Percentiles rank a stretch among this genome's conserved stretches.
phyloP scores from a whole-genome alignment of 192 early-diverging fungal species.

The Mortierella antarctica region DNA sequence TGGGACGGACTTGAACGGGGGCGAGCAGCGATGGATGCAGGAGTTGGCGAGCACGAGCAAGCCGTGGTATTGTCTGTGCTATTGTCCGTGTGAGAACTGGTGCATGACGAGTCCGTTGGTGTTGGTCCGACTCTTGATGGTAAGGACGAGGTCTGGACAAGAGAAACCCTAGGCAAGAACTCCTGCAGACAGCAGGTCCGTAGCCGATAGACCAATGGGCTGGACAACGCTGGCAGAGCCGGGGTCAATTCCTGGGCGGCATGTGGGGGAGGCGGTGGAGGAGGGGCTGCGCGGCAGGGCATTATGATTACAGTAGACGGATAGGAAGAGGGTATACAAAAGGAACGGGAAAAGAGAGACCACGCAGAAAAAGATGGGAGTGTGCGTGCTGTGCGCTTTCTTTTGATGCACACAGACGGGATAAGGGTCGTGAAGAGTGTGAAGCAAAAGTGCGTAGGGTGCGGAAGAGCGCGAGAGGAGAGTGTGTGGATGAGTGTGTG shows the following conservation, averaged over 20 bases:
- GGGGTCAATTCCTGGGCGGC: conserved; percentile 34
- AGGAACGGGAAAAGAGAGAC: background rate
- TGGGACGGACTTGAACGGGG: conserved; percentile 22
- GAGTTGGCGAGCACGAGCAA: background rate
- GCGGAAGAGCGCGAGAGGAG: no score
- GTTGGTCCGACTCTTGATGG: background rate
- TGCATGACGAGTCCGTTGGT: no score
- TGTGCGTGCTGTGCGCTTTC: background rate
- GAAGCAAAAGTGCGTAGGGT: no score
- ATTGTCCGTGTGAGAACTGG: no score
- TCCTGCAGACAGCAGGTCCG: conserved; percentile 49
- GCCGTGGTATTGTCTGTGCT: no score
- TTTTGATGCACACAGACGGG: no score
- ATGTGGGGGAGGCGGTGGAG: conserved; percentile 46
- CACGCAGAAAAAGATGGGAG: background rate
- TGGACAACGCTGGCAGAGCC: conserved; percentile 30
- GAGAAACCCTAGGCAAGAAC: conserved; percentile 27
- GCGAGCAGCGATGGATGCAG: background rate
- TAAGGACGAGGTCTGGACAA: conserved; percentile 16
- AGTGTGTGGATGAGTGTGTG: no score
- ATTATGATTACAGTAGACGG: conserved; percentile 12
- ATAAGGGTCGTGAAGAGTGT: no score
- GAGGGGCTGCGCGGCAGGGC: conserved; percentile 47
- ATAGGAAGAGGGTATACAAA: background rate
- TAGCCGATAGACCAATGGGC: conserved; percentile 42